Conservation (phyloP, 768 basidiomycete genomes). For the Leccinum aurantiacum region DNA sequence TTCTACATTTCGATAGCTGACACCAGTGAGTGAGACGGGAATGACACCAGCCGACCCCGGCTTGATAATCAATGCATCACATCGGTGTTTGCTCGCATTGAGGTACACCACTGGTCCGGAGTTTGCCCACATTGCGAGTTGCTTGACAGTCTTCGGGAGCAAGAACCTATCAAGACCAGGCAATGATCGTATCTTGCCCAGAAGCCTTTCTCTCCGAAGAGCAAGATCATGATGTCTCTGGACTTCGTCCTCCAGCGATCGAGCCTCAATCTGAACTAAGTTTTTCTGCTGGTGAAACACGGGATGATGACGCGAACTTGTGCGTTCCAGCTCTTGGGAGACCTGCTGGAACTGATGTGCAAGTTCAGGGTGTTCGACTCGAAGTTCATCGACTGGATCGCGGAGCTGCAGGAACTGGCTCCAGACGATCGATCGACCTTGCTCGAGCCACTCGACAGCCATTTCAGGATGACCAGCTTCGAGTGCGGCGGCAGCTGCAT, state of each 20-base stretch:
- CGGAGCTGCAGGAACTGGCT: not conserved
- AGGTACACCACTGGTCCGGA: not conserved
- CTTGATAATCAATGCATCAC: not conserved
- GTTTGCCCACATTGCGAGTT: not conserved
- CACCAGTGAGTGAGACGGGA: not conserved
- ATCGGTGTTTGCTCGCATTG: not conserved
- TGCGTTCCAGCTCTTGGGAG: not conserved
- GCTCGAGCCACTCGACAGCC: not conserved
- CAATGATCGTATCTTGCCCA: not conserved
- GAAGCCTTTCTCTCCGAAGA: not conserved
- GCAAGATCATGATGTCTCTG: not conserved
- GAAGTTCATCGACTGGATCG: not conserved
- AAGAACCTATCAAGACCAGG: not conserved
- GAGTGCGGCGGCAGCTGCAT: not conserved
- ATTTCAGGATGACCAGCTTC: not conserved
- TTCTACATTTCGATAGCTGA: not conserved
- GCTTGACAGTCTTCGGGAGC: not conserved
- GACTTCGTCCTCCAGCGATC: not conserved
- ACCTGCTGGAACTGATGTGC: not conserved
- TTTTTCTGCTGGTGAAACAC: not conserved
- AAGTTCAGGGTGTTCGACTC: not conserved
- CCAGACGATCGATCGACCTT: not conserved
- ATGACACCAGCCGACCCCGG: not conserved
- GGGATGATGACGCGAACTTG: not conserved
- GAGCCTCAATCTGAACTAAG: not conserved